Evolutionary conservation across 2,329 filamentous ascomycete genomes (phyloP).

Genomic region (Thermothelomyces thermophilus): DNA sequence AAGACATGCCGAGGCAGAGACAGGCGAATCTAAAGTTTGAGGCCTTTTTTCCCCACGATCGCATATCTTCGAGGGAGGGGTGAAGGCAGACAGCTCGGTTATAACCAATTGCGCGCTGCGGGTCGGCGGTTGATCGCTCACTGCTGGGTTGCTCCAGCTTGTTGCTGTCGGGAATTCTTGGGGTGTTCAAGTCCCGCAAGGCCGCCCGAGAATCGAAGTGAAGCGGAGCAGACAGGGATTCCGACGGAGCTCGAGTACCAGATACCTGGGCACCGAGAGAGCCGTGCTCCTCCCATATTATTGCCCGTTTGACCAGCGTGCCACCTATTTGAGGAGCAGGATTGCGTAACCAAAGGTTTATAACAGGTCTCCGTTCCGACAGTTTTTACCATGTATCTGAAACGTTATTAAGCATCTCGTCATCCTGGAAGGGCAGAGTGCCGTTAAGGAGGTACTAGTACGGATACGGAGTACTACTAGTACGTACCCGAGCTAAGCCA

Average conservation of each 20-base stretch:
- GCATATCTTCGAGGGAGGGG: constrained; percentile 8
- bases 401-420: no score
- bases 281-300: not conserved
- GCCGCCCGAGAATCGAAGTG: constrained; percentile 7
- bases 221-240: not conserved
- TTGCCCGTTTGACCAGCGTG: not conserved
- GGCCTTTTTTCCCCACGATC: not conserved
- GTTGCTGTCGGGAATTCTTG: constrained; percentile 16
- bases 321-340: not conserved
- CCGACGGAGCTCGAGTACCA: not conserved
- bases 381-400: not conserved
- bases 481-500: no score
- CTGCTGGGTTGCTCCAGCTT: constrained; percentile 11
- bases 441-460: no score
- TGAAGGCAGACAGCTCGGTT: not conserved
- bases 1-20: constrained; percentile 3
- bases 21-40: not conserved
- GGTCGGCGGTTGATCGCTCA: constrained; percentile 13
- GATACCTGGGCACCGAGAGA: not conserved
- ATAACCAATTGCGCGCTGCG: constrained; percentile 14
- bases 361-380: not conserved
- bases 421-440: no score
- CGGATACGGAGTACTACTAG: no score
- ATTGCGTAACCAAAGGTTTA: not conserved
- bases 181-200: constrained; percentile 10